phyloP scores from a whole-genome alignment of 176 grass and related monocot genomes.

The Zoysia japonica region DNA sequence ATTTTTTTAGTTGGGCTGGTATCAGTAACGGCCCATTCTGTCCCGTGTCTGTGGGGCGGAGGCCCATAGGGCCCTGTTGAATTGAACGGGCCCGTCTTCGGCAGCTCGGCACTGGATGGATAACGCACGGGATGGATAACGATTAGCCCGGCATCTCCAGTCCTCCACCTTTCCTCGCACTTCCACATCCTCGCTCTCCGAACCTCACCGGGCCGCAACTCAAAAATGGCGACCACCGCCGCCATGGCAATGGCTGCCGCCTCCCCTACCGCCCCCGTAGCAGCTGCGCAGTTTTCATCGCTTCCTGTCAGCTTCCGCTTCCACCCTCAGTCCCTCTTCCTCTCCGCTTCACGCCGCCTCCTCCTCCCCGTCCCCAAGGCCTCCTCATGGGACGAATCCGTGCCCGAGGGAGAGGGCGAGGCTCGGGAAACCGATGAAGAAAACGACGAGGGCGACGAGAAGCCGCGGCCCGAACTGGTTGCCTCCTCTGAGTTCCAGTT shows the following conservation, averaged over 20 bases:
- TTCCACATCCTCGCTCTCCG: not conserved
- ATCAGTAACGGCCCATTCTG: too few species aligned
- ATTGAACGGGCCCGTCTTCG: too few species aligned
- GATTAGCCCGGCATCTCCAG: conserved; percentile 56
- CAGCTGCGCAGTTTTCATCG: conserved; percentile 41
- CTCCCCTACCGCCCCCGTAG: conserved; percentile 35
- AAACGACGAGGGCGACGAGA: conserved; percentile 34
- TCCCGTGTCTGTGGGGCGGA: too few species aligned
- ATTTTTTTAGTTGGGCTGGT: too few species aligned
- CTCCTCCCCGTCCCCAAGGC: conserved; percentile 41
- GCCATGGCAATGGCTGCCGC: conserved; percentile 49
- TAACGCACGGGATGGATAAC: conserved; percentile 24
- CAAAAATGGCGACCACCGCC: conserved; percentile 39
- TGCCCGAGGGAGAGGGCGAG: conserved; percentile 19
- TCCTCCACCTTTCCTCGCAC: not conserved
- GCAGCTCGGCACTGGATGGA: too few species aligned
- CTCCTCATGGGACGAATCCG: conserved; percentile 43
- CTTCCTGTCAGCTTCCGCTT: conserved; percentile 15
- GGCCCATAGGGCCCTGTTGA: too few species aligned
- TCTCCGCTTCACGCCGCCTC: conserved; percentile 10
- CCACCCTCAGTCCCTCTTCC: conserved; percentile 32
- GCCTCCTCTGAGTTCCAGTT: conserved; percentile 51
- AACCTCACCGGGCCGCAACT: conserved; percentile 20
- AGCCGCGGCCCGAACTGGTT: conserved; percentile 42
- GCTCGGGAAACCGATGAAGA: conserved; percentile 36